These are phyloP conservation scores for Scalesia atractyloides DNA, from an alignment of 129 eudicot species.

Conservation along the genomic window DNA sequence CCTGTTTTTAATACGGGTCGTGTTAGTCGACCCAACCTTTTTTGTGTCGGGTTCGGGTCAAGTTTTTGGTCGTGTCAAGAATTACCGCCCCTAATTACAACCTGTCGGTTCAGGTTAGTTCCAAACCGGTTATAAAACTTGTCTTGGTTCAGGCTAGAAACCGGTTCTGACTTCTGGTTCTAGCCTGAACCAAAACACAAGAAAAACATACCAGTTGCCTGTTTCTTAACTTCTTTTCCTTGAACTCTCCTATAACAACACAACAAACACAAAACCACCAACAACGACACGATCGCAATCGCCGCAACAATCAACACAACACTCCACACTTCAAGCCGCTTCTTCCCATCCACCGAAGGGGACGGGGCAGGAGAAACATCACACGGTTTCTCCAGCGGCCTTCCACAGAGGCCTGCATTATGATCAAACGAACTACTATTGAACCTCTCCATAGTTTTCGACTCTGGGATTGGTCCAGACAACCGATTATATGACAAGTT, in stretches of 20 bases:
- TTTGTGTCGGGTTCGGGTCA: too few species aligned
- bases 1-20: too few species aligned
- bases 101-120: too few species aligned
- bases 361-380: conserved; percentile 36
- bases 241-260: conserved; percentile 41
- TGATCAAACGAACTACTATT: conserved; percentile 47
- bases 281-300: conserved; percentile 41
- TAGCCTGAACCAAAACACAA: not conserved
- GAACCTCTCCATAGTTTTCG: conserved; percentile 43
- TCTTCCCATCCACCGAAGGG: conserved; percentile 19
- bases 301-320: conserved; percentile 54
- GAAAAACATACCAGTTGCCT: conserved; percentile 22
- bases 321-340: conserved; percentile 42
- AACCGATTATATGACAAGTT: conserved; percentile 65
- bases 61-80: too few species aligned
- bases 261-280: conserved; percentile 31
- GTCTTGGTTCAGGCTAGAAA: too few species aligned
- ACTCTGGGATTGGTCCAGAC: conserved; percentile 56
- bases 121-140: too few species aligned
- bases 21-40: too few species aligned
- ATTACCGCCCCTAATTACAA: too few species aligned
- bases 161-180: too few species aligned
- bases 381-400: conserved; percentile 39
- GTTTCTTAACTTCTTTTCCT: conserved; percentile 21
- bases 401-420: conserved; percentile 57